These are phyloP conservation scores for Phanerochaete sordida DNA, from an alignment of 768 basidiomycete species.

Conservation along the genomic window DNA sequence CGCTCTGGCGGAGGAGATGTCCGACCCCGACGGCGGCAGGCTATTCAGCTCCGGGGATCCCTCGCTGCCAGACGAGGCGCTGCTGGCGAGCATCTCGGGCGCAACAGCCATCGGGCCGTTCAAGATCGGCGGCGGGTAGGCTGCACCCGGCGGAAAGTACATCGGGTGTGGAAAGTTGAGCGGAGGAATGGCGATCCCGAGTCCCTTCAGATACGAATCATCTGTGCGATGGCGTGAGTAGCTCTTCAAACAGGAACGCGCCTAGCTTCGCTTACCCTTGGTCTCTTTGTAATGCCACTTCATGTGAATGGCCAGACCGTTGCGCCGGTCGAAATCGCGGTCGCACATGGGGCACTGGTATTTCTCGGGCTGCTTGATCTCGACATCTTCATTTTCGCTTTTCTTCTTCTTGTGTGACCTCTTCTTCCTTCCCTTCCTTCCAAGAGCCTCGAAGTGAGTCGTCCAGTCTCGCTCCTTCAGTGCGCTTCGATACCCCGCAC, in stretches of 20 bases:
- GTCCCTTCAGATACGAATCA: neutral
- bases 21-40: neutral
- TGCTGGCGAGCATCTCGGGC: neutral
- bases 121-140: neutral
- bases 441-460: neutral
- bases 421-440: neutral
- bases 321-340: constrained; percentile 6
- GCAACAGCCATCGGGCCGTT: neutral
- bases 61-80: neutral
- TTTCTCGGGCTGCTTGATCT: neutral
- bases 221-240: neutral
- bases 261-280: neutral
- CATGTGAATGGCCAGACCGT: constrained; percentile 11
- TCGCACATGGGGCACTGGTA: constrained; percentile 9
- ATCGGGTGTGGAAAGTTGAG: neutral
- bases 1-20: neutral
- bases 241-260: neutral
- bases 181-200: neutral
- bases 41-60: neutral
- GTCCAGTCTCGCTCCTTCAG: neutral
- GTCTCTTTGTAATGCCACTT: constrained; percentile 13
- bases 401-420: neutral
- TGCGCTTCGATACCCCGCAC: neutral
- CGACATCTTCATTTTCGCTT: neutral
- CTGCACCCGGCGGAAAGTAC: neutral